Evolutionary conservation across 495 filamentous ascomycete genomes (phyloP).

Genomic region (Penicillium roqueforti): DNA sequence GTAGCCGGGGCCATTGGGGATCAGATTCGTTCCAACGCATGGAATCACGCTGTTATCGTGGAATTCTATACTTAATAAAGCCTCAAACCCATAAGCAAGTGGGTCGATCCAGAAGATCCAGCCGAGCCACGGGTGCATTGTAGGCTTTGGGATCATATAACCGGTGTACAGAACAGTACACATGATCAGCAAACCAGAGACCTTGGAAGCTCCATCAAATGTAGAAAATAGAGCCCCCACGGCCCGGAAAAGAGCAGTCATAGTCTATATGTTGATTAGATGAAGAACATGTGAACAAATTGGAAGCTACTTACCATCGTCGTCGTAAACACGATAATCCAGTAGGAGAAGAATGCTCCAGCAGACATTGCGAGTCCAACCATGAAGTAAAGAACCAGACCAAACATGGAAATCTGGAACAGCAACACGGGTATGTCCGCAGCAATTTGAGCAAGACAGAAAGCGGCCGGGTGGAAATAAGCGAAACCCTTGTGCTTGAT

Average conservation of each 20-base stretch:
- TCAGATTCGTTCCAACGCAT: slow-evolving; percentile 46
- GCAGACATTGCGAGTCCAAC: slow-evolving; percentile 45
- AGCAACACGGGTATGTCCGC: slow-evolving; percentile 65
- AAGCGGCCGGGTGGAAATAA: slow-evolving; percentile 70
- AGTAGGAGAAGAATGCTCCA: slow-evolving; percentile 51
- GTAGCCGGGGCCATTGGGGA: slow-evolving; percentile 35
- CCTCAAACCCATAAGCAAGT: slow-evolving; percentile 67
- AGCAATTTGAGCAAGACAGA: slow-evolving; percentile 64
- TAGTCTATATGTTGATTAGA: slow-evolving; percentile 21
- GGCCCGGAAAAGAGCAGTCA: slow-evolving; percentile 51
- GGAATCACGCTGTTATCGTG: slow-evolving; percentile 41
- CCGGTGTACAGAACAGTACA: slow-evolving; percentile 53
- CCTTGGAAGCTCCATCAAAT: slow-evolving; percentile 52
- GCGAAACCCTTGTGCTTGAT: slow-evolving; percentile 74
- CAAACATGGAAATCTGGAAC: slow-evolving; percentile 61
- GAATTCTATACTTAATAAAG: slow-evolving; percentile 64
- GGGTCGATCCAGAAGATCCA: slow-evolving; percentile 76
- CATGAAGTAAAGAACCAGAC: slow-evolving; percentile 75
- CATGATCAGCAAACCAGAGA: slow-evolving; percentile 42
- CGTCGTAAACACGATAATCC: slow-evolving; percentile 41
- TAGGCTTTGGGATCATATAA: slow-evolving; percentile 57
- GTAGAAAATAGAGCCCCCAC: slow-evolving; percentile 47
- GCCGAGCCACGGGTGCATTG: slow-evolving; percentile 73
- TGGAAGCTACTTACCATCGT: slow-evolving; percentile 25
- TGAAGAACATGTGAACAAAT: neutral